Evolutionary conservation across 1,284 basidiomycete species (phyloP), one percentile per base, ranked within the genome.

Genomic region (Tilletia walkeri): DNA sequence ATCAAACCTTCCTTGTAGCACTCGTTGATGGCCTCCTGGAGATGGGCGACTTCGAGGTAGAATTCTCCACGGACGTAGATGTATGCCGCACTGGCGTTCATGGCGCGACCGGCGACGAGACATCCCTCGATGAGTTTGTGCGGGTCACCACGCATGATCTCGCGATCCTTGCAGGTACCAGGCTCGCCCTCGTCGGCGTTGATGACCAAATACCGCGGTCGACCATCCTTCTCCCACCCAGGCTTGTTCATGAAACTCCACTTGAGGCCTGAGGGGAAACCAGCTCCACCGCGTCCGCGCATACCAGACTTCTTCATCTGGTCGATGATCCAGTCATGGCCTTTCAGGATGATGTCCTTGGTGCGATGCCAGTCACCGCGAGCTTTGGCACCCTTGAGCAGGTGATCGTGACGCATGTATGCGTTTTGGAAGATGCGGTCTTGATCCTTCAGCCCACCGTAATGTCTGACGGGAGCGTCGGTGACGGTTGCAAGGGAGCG

Each of bases 21-120:
- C 85, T 97, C 95, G 80, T 91, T 88, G 85, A 99, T 96, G 68
- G 95, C 95, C 84, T 93, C 90, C 85, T 95, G 93, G 59, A 98
- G 88, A 84, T 95, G 93, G 6, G 90, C 89, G 1, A 94, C 95
- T 85, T 98, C 95, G 85, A 94, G 92, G 86, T 92, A 91, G 86
- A 99, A 99, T 86, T 99, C 95, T 80, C 95, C 95, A 78, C 96
- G 94, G 80, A 97, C 94, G 86, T 98, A 99, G 85, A 99, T 99
- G 88, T 98, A 99, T 41, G 95, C 95, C 69, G 95, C 94, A 70
- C 86, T 95, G 66, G 95, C 95, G 85, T 98, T 98, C 95, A 98
- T 99, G 20, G 88, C 91, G 72, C 95, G 91, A n/a, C 95, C 95
- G 65, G 95, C 95, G 72, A 99, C 91, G 67, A 99, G 89, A 85